Evolutionary conservation across 352 stramenopile genomes (phyloP), one percentile per base, ranked within the genome.

Genomic region (Aphanomyces euteiches): DNA sequence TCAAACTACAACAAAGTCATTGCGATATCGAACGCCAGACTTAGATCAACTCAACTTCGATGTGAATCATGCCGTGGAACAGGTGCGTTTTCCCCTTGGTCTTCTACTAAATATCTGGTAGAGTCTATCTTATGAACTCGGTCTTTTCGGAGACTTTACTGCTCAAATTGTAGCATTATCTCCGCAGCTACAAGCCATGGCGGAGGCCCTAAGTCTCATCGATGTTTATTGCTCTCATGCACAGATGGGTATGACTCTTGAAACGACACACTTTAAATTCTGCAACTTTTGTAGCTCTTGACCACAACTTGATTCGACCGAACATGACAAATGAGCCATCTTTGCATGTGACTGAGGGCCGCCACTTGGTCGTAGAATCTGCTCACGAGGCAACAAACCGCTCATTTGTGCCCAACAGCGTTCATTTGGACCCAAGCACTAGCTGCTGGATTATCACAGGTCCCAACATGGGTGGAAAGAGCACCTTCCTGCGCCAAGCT

Each of bases 381-480:
- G 85, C 83, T 0, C 85, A 92, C 37, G 54, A 72, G 40, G 38
- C 38, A 17, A 66, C 15, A 13, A 34, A 15, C 34, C 54, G 66
- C 1, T 66, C 85, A 40, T 92, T 92, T 61, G 82, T 90, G 0
- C 83, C 85, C 2, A 92, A 92, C 73, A 90, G 82, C 73, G 43
- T 92, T n/a, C 85, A 92, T 54, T 71, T 85, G 39, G 43, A 50
- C 17, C 15, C 48, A 66, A 15, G 37, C 34, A 79, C 75, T 0
- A 78, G 78, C 7, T 90, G 83, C 66, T 93, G 85, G 85, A 69
- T 96, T 38, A 72, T 96, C n/a, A 96, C 88, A 0, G 89, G 89
- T 1, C 87, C 88, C 1, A 96, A 96, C 58, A 95, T 95, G 88
- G 89, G 88, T 13, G 89, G 89, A 10, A 96, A 96, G 67, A 90